These are phyloP conservation scores for Diaporthe sp. DNA, from an alignment of 2,329 filamentous ascomycete genomes.

Conservation along the genomic window DNA sequence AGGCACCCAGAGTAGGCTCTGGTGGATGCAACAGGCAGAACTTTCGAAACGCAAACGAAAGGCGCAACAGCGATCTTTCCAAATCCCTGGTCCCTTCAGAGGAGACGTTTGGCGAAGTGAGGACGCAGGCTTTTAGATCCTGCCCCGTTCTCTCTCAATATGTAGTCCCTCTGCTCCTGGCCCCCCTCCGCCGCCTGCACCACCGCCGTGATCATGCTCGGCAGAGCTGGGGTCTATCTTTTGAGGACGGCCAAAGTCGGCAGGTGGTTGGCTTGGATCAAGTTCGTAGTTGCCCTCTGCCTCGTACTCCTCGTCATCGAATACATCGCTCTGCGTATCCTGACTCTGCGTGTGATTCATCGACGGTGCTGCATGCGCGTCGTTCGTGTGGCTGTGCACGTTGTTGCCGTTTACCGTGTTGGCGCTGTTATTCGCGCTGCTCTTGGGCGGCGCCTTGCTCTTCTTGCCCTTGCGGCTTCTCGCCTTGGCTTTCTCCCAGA, in stretches of 20 bases:
- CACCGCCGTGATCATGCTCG: constrained; percentile 19
- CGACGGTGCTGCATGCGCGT: constrained; percentile 35
- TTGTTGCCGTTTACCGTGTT: constrained; percentile 44
- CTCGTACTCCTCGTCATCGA: constrained; percentile 40
- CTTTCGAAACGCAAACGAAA: not conserved
- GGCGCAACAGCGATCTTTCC: too few species aligned
- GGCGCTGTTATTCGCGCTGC: constrained; percentile 46
- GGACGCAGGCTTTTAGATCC: not conserved
- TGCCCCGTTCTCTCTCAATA: constrained; percentile 8
- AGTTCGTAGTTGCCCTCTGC: constrained; percentile 36
- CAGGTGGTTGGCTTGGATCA: constrained; percentile 31
- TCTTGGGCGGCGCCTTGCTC: constrained; percentile 74
- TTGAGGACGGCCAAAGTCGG: constrained; percentile 1
- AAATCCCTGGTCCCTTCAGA: not conserved
- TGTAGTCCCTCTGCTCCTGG: not conserved
- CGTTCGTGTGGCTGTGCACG: constrained; percentile 38
- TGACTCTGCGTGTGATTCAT: constrained; percentile 44
- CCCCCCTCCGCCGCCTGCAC: constrained; percentile 21
- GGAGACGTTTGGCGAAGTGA: not conserved
- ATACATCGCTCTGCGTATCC: constrained; percentile 37
- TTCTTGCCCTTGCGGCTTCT: constrained; percentile 94
- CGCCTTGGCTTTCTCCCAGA: constrained; percentile 93
- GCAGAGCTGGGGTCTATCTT: constrained; percentile 5
- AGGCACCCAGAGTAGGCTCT: not conserved
- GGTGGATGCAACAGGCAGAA: too few species aligned